Base-by-base conservation (phyloP, 768 basidiomycete species). In the Trametes gibbosa region DNA sequence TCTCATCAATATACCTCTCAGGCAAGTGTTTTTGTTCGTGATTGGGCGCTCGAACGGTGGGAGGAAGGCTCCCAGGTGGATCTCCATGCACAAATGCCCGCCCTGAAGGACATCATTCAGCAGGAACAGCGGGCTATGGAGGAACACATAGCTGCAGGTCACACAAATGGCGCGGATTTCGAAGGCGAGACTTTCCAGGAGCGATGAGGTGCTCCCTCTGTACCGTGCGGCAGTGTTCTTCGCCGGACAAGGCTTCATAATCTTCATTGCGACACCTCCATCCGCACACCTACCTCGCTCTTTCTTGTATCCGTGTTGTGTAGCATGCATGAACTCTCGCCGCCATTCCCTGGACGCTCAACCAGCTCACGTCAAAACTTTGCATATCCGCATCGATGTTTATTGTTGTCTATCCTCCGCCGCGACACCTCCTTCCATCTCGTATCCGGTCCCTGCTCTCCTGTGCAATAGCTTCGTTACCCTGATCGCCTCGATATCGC, bases 31-130 rank as follows among this genome's bases (percentile, higher is more conserved):
- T 92, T 83, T 73, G 87, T 95, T 67, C 82, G 89, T 29, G 81
- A 86, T 46, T 98, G 96, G 96, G 93, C 90, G 0, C 75, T 88
- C 37, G 82, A 83, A 25, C 80, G 84, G 29, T 95, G 90, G 91
- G 67, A 74, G 3, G 87, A 90, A 69, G 77, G 79, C 53, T 72
- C 77, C 0, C 78, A 79, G 43, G 86, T 91, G 17, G 77, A 83
- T 32, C 74, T 93, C 43, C 66, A 72, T 13, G 77, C 77, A 1
- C 87, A 90, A 64, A 77, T 92, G 9, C 78, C 81, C 2, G 74
- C 73, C 32, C 67, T 90, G 35, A 88, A 86, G 71, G 81, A 77
- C 8, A 76, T 81, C 56, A 83, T 84, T 64, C 10, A 5, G 4
- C 79, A 79, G 51, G 70, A 69, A 24, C 64, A 66, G 27, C 68